Evolutionary conservation across 495 filamentous ascomycete genomes (phyloP).

Genomic region (Penicillium tannophilum): DNA sequence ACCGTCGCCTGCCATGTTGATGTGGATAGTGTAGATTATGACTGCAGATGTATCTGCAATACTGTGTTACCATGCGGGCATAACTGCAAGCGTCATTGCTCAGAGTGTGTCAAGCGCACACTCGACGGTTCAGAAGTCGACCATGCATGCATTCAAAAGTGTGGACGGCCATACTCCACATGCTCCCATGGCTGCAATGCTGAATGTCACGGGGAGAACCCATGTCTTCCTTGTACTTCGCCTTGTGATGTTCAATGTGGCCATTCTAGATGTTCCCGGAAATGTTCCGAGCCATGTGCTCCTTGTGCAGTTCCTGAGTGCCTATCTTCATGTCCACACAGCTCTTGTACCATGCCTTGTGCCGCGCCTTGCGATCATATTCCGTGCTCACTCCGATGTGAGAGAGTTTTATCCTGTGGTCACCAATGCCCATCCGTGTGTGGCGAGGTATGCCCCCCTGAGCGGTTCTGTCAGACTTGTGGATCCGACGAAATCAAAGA

Average conservation of each 20-base stretch:
- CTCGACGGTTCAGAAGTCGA: constrained; percentile 29
- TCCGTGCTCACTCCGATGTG: constrained; percentile 68
- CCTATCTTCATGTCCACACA: constrained; percentile 59
- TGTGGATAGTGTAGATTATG: constrained; percentile 33
- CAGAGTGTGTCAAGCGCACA: constrained; percentile 42
- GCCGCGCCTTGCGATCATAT: constrained; percentile 63
- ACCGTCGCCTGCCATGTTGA: constrained; percentile 53
- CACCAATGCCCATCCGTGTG: constrained; percentile 71
- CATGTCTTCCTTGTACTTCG: constrained; percentile 56
- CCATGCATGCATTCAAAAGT: constrained; percentile 58
- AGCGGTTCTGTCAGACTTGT: constrained; percentile 7
- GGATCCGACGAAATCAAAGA: constrained; percentile 7
- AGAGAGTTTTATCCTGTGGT: constrained; percentile 58
- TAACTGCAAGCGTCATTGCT: constrained; percentile 55
- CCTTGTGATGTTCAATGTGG: constrained; percentile 63
- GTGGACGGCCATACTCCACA: constrained; percentile 54
- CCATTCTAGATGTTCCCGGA: constrained; percentile 61
- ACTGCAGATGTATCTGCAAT: constrained; percentile 52
- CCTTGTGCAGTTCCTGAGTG: constrained; percentile 64
- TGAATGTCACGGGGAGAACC: constrained; percentile 54
- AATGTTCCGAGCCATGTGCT: constrained; percentile 63
- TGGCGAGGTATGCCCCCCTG: constrained; percentile 63
- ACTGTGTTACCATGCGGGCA: constrained; percentile 60
- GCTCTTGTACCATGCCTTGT: constrained; percentile 63
- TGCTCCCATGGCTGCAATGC: constrained; percentile 60